Conservation (phyloP, 2,329 filamentous ascomycete genomes). For the Calonectria ilicicola region DNA sequence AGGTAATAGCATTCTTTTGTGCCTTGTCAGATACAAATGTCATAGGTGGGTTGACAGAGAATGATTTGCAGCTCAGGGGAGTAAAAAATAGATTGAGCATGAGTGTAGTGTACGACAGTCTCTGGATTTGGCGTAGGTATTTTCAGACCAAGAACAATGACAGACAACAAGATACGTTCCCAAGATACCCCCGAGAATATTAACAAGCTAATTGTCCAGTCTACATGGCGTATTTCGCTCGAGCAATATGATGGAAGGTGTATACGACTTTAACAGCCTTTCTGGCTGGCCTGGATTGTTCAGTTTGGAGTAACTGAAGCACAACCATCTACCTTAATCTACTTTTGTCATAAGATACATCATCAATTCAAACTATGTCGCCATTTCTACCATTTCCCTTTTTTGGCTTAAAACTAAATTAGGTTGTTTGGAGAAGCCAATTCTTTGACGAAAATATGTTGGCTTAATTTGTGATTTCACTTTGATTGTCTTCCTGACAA, state of each 20-base stretch:
- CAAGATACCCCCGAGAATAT: not conserved
- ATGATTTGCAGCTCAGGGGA: not conserved
- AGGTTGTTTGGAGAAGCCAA: too few species aligned
- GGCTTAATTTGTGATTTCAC: not conserved
- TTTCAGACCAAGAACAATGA: not conserved
- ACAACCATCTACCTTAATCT: too few species aligned
- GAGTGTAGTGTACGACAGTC: conserved; percentile 16
- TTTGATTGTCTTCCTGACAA: not conserved
- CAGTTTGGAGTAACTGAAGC: not conserved
- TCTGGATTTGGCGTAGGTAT: conserved; percentile 17
- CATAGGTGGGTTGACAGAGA: not conserved
- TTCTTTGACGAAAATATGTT: too few species aligned
- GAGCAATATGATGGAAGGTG: not conserved
- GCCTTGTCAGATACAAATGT: not conserved
- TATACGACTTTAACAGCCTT: not conserved
- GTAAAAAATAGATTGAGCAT: conserved; percentile 15
- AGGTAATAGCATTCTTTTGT: conserved; percentile 12
- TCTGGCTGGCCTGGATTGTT: not conserved
- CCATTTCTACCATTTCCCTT: too few species aligned
- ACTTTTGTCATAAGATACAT: not conserved
- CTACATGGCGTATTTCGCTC: not conserved
- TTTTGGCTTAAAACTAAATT: too few species aligned
- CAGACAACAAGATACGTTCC: not conserved
- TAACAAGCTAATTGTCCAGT: not conserved
- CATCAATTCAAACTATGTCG: not conserved